Conservation (phyloP, 768 basidiomycete species). For the Collybiopsis confluens region DNA sequence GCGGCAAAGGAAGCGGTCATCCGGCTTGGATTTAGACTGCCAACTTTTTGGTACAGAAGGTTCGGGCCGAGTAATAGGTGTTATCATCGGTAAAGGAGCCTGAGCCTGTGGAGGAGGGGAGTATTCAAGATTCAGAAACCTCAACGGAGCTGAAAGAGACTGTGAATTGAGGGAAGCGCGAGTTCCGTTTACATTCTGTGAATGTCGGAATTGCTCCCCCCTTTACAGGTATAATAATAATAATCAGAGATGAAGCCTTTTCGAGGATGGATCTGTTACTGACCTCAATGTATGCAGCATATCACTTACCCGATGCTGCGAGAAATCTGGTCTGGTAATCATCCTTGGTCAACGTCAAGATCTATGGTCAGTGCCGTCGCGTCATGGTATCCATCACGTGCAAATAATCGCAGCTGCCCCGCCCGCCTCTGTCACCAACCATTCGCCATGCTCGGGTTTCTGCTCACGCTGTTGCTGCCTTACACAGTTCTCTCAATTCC, state of each 20-base stretch:
- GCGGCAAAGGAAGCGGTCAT: slow-evolving; percentile 25
- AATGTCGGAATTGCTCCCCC: slow-evolving; percentile 68
- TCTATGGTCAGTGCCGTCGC: too few species aligned
- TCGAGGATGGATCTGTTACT: slow-evolving; percentile 9
- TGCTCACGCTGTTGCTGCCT: too few species aligned
- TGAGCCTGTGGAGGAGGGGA: slow-evolving; percentile 13
- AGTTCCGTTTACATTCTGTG: slow-evolving; percentile 48
- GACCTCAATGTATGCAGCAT: slow-evolving; percentile 52
- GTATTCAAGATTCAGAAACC: slow-evolving; percentile 13
- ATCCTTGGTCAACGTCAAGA: too few species aligned
- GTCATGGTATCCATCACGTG: too few species aligned
- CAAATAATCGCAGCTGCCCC: too few species aligned
- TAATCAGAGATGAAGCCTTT: neutral
- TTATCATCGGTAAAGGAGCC: neutral
- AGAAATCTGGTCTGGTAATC: neutral
- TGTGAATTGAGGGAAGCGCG: slow-evolving; percentile 34
- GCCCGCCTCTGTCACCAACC: too few species aligned
- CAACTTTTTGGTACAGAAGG: slow-evolving; percentile 59
- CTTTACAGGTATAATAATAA: slow-evolving; percentile 27
- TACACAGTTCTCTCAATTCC: too few species aligned
- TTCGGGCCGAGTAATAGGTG: slow-evolving; percentile 31
- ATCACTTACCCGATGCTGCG: slow-evolving; percentile 34
- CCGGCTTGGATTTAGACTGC: slow-evolving; percentile 27
- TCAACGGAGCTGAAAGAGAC: slow-evolving; percentile 38
- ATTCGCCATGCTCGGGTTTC: too few species aligned